Conservation (phyloP, 1,139 yeast genomes). For the Yamadazyma taylorii region DNA sequence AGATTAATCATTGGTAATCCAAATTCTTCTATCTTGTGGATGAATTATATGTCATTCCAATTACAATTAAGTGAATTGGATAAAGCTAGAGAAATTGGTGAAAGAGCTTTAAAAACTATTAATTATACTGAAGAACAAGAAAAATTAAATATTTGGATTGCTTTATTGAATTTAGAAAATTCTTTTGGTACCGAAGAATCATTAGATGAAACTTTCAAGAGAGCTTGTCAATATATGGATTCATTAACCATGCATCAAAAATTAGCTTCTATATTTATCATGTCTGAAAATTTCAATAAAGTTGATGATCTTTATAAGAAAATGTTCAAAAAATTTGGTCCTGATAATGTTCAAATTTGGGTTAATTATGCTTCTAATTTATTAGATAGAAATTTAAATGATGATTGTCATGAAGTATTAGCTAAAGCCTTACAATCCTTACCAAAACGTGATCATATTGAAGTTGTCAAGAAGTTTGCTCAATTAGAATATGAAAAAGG, state of each 20-base stretch:
- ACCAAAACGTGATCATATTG: conserved; percentile 77
- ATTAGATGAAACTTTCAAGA: conserved; percentile 74
- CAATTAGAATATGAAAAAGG: conserved; percentile 85
- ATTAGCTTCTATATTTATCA: conserved; percentile 69
- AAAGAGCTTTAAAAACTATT: conserved; percentile 88
- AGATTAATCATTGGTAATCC: conserved; percentile 89
- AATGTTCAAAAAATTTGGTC: conserved; percentile 80
- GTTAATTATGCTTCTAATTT: conserved; percentile 73
- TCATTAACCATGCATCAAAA: conserved; percentile 77
- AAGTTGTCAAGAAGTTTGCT: conserved; percentile 83
- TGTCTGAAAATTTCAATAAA: conserved; percentile 68
- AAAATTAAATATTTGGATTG: conserved; percentile 94
- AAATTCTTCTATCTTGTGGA: conserved; percentile 91
- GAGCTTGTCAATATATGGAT: conserved; percentile 91
- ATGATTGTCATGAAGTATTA: conserved; percentile 67
- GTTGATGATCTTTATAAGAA: conserved; percentile 68
- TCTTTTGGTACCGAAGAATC: conserved; percentile 87
- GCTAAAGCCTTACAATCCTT: conserved; percentile 71
- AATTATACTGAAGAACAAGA: conserved; percentile 91
- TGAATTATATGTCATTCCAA: conserved; percentile 98
- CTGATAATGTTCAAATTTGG: conserved; percentile 68
- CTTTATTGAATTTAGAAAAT: conserved; percentile 88
- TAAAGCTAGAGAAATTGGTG: conserved; percentile 90
- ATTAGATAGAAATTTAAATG: conserved; percentile 56
- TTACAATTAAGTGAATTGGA: conserved; percentile 91